Percentiles rank a stretch among this genome's conserved stretches.
These are phyloP conservation scores for Blastocystis sp. DNA, from an alignment of 352 stramenopile species.

Conservation along the genomic window DNA sequence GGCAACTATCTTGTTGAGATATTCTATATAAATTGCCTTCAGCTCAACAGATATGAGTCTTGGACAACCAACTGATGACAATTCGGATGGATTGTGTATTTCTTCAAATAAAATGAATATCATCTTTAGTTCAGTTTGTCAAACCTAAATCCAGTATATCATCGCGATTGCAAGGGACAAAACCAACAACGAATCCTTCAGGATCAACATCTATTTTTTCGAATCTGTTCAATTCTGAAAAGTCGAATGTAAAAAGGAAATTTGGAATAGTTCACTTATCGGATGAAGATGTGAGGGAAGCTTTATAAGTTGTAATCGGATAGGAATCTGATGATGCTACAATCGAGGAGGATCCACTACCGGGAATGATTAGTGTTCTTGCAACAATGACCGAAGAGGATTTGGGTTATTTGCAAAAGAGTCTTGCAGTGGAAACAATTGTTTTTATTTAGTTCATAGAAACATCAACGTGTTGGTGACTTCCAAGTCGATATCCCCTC, in stretches of 20 bases:
- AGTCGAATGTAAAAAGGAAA: background rate
- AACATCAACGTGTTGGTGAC: conserved; percentile 31
- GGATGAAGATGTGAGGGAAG: conserved; percentile 19
- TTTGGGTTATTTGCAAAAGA: conserved; percentile 1
- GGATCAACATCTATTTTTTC: background rate
- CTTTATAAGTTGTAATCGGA: background rate
- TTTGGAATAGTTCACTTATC: conserved; percentile 11
- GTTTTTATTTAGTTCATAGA: background rate
- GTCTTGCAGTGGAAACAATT: background rate
- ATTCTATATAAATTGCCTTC: too few species aligned
- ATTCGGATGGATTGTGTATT: conserved; percentile 19
- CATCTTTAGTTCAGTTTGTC: background rate
- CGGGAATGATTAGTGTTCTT: conserved; percentile 22
- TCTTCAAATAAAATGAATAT: background rate
- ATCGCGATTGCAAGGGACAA: background rate
- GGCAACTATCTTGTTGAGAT: too few species aligned
- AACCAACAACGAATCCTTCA: background rate
- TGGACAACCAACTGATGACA: background rate
- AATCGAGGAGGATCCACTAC: conserved; percentile 42
- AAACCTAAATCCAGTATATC: background rate
- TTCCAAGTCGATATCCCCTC: conserved; percentile 5
- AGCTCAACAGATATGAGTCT: background rate
- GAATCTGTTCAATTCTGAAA: background rate
- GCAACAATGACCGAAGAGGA: background rate
- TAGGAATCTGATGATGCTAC: conserved; percentile 32